Conservation (phyloP, 306 rosid genomes). For the Prinsepia uniflora region DNA sequence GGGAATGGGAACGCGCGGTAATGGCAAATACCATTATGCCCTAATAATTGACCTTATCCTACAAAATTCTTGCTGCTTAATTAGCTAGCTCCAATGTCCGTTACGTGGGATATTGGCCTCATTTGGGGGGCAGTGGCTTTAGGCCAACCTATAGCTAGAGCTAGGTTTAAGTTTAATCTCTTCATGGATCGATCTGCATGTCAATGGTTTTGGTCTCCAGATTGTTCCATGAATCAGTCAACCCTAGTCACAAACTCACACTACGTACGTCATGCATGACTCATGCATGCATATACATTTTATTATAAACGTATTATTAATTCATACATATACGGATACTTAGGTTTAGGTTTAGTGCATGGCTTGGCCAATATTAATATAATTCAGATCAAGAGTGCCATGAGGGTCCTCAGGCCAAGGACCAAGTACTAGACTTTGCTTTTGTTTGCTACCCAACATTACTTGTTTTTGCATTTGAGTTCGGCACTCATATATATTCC, state of each 20-base stretch:
- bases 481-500: too few species aligned
- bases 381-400: not conserved
- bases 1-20: not conserved
- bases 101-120: too few species aligned
- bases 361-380: not conserved
- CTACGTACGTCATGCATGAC: too few species aligned
- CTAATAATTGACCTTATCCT: constrained; percentile 1
- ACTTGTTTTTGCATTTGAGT: not conserved
- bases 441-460: constrained; percentile 7
- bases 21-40: constrained; percentile 7
- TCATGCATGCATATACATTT: too few species aligned
- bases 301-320: too few species aligned
- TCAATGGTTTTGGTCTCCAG: not conserved
- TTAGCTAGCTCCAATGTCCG: too few species aligned
- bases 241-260: too few species aligned
- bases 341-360: not conserved
- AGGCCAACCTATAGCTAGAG: not conserved
- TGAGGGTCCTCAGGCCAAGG: not conserved
- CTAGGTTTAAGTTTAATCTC: not conserved
- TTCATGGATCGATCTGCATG: not conserved
- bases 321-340: too few species aligned
- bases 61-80: not conserved
- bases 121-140: constrained; percentile 4
- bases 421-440: not conserved
- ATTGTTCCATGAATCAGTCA: not conserved